Base-by-base conservation (phyloP, 768 basidiomycete species). In the Lactifluus hygrophoroides region DNA sequence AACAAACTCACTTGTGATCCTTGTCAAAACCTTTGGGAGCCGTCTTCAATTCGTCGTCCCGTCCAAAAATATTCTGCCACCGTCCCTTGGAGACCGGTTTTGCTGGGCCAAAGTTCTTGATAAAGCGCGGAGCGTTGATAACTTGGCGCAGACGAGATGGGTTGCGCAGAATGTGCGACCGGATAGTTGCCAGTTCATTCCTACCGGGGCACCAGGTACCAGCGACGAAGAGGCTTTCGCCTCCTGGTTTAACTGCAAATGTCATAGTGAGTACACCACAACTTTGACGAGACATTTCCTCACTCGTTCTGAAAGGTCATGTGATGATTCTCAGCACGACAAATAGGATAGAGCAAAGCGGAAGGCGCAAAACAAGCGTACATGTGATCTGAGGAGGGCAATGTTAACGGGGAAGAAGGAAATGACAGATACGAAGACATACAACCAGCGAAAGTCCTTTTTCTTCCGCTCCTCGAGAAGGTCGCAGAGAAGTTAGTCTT, bases 21-120 rank as follows among this genome's bases (percentile, higher is more conserved):
- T 93, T 98, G 51, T 81, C 80, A 9, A 95, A 73, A 0, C 93
- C 94, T 67, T 96, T 97, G 1, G 94, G 94, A 5, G 93, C 90
- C 0, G 82, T 83, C 73, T 96, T 97, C 30, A 96, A 74, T 68
- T 92, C 86, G 64, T 92, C 94, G 2, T 94, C 91, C 56, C 71
- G 69, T 0, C 95, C 94, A 69, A 94, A 99, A 2, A 99, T 81
- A 66, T 78, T 95, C 67, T 80, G 79, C 51, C 84, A 73, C 55
- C 74, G 71, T 17, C 88, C 86, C 55, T 85, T 77, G 16, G 81
- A 75, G 62, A 81, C 74, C 1, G 82, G 83, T 50, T 72, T 74
- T 0, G 91, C 76, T 52, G 82, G 74, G 0, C 93, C 95, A 64
- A 95, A 97, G 61, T 82, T 74, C 46, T 77, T 70, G 37, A 88